Conservation (phyloP, 2,329 filamentous ascomycete genomes). For the Sclerotinia trifoliorum region DNA sequence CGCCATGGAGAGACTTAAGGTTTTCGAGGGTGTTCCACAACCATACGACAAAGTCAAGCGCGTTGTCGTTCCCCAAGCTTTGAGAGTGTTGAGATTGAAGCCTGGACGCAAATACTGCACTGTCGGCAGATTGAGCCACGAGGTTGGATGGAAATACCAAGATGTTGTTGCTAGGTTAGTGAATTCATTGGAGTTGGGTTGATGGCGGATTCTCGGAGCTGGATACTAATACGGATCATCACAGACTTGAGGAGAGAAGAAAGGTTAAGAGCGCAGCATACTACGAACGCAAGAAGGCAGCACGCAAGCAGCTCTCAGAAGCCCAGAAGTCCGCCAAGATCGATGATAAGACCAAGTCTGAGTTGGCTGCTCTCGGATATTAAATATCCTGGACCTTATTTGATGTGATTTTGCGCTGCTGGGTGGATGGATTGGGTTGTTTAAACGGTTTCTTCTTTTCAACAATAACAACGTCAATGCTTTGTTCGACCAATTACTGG, state of each 20-base stretch:
- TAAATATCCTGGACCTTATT: constrained; percentile 52
- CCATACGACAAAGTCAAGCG: constrained; percentile 99
- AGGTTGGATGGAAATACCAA: constrained; percentile 99
- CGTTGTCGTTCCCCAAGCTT: constrained; percentile 97
- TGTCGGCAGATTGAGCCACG: constrained; percentile 94
- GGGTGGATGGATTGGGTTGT: constrained; percentile 29
- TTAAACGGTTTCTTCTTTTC: constrained; percentile 33
- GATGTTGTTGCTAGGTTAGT: constrained; percentile 96
- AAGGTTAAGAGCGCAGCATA: constrained; percentile 99
- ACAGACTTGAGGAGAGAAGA: constrained; percentile 95
- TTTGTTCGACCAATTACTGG: constrained; percentile 38
- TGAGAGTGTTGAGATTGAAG: constrained; percentile 94
- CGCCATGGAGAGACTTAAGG: constrained; percentile 97
- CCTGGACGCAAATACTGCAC: constrained; percentile 99
- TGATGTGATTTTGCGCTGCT: constrained; percentile 28
- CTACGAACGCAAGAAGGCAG: constrained; percentile 99
- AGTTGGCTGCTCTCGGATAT: constrained; percentile 89
- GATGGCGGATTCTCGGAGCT: not conserved
- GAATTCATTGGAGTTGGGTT: constrained; percentile 17
- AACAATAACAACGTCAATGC: constrained; percentile 38
- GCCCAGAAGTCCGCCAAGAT: constrained; percentile 90
- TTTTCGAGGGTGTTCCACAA: constrained; percentile 98
- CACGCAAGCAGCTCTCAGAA: constrained; percentile 83
- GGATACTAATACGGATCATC: constrained; percentile 33
- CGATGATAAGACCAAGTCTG: constrained; percentile 81